Evolutionary conservation across 306 rosid genomes (phyloP).

Genomic region (Vigna mungo): DNA sequence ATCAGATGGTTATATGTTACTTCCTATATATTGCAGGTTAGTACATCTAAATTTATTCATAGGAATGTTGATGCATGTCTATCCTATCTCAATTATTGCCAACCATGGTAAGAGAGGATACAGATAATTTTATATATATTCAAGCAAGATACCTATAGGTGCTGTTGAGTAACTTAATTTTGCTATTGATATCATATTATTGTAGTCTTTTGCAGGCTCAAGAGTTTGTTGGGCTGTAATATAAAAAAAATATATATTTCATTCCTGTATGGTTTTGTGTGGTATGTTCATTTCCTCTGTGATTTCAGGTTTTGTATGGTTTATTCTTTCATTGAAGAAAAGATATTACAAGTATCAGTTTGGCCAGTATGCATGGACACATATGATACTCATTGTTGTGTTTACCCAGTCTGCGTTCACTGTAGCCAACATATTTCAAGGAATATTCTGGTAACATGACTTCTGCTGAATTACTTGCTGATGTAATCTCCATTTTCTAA

Average conservation of each 20-base stretch:
- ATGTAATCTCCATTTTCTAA: conserved; percentile 12
- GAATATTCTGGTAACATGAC: conserved; percentile 84
- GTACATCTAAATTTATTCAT: conserved; percentile 42
- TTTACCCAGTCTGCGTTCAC: conserved; percentile 94
- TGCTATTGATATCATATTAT: conserved; percentile 11
- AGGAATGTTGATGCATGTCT: neutral
- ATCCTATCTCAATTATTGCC: neutral
- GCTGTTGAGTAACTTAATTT: conserved; percentile 10
- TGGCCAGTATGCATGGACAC: conserved; percentile 99
- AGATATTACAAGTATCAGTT: conserved; percentile 95
- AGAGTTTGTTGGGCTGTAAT: neutral
- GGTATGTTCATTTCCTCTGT: conserved; percentile 29
- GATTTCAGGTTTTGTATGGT: conserved; percentile 93
- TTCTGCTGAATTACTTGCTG: conserved; percentile 40
- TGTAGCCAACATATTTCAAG: conserved; percentile 93
- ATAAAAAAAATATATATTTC: neutral
- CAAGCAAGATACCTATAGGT: neutral
- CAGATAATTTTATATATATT: neutral
- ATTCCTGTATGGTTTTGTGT: conserved; percentile 21
- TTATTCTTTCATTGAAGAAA: conserved; percentile 92
- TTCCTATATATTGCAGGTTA: conserved; percentile 88
- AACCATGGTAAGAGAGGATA: neutral
- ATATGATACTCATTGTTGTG: conserved; percentile 95
- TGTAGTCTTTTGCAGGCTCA: neutral
- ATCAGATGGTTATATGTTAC: conserved; percentile 97